Evolutionary conservation across 495 filamentous ascomycete species (phyloP).

Genomic region (Thermochaetoides thermophila): DNA sequence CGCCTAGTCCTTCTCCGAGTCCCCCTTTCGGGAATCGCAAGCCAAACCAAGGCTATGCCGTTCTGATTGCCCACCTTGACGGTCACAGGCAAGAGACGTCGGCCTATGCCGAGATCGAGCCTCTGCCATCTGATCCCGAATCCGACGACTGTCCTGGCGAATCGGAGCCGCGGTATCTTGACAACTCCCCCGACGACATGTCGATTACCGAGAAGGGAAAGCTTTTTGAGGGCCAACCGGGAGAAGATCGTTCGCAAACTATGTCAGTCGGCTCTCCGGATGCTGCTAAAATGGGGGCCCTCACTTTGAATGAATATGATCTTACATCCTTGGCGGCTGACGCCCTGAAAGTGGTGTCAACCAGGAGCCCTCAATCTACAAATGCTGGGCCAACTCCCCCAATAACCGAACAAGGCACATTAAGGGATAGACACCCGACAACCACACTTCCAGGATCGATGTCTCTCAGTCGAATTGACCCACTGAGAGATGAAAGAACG

Average conservation of each 20-base stretch:
- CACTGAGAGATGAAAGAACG: constrained; percentile 8
- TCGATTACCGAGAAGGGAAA: constrained; percentile 1
- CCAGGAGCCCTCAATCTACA: constrained; percentile 12
- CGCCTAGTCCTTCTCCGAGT: constrained; percentile 26
- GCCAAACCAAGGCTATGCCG: constrained; percentile 37
- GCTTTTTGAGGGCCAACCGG: constrained; percentile 3
- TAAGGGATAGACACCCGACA: constrained; percentile 10
- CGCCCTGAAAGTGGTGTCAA: constrained; percentile 19
- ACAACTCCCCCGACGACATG: constrained; percentile 3
- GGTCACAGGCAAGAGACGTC: constrained; percentile 35
- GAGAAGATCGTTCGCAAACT: constrained; percentile 7
- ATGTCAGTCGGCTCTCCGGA: constrained; percentile 6
- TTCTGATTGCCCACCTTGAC: constrained; percentile 37
- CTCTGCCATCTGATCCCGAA: constrained; percentile 18
- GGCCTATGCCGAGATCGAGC: constrained; percentile 23
- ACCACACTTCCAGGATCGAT: constrained; percentile 9
- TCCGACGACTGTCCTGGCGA: constrained; percentile 12
- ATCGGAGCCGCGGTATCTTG: constrained; percentile 1
- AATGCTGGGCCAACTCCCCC: constrained; percentile 15
- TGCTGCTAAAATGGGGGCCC: constrained; percentile 18
- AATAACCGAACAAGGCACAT: constrained; percentile 15
- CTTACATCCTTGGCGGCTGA: constrained; percentile 27
- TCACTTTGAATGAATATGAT: constrained; percentile 29
- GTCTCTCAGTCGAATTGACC: constrained; percentile 8
- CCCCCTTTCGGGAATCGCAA: constrained; percentile 24